A percentile compares a stretch with the other conserved stretches of the same genome.
Evolutionary conservation across 108 stramenopile genomes (phyloP).

Genomic region (Cyclostephanos invisitatus): DNA sequence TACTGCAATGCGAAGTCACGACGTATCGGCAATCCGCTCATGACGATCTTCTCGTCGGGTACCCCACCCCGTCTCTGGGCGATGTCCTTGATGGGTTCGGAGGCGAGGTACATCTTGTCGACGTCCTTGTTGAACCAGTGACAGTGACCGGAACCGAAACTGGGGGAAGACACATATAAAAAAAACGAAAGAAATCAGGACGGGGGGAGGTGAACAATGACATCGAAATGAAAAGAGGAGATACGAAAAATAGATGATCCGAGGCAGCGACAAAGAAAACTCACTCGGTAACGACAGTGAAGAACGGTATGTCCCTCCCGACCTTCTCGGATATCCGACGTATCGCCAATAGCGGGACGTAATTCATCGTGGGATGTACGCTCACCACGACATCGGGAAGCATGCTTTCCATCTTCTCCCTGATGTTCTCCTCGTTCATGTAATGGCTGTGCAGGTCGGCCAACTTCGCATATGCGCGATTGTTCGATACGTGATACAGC

Average conservation of each 20-base stretch:
- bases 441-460: constrained; percentile 61
- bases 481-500: constrained; percentile 83
- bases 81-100: constrained; percentile 64
- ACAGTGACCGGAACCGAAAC: constrained; percentile 88
- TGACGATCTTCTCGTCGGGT: constrained; percentile 78
- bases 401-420: constrained; percentile 53
- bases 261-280: too few species aligned
- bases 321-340: constrained; percentile 57
- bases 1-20: constrained; percentile 79
- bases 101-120: constrained; percentile 90
- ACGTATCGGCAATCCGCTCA: constrained; percentile 92
- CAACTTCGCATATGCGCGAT: constrained; percentile 49
- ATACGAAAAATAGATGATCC: constrained; percentile 4
- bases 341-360: constrained; percentile 67
- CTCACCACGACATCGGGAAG: constrained; percentile 80
- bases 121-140: constrained; percentile 91
- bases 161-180: constrained; percentile 33
- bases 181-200: constrained; percentile 46
- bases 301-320: constrained; percentile 81
- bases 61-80: constrained; percentile 76
- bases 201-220: not conserved
- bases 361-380: constrained; percentile 96
- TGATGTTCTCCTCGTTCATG: constrained; percentile 63
- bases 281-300: constrained; percentile 94
- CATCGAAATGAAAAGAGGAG: not conserved